Conservation (phyloP, 768 basidiomycete species). For the Hericium rajendrae region DNA sequence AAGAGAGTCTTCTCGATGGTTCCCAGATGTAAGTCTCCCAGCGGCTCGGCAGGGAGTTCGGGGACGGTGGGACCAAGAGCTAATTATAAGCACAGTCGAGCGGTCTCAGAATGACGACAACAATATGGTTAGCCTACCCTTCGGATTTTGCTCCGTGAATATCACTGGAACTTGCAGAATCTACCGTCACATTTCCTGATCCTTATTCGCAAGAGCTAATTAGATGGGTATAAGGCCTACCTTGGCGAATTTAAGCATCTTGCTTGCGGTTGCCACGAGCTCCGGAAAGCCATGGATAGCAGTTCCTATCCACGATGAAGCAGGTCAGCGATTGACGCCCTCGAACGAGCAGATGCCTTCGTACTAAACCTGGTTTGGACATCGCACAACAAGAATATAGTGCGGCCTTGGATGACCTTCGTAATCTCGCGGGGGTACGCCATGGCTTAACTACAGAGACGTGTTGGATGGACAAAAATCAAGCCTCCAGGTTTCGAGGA, state of each 20-base stretch:
- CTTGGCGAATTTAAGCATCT: slow-evolving; percentile 70
- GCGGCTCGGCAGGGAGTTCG: slow-evolving; percentile 38
- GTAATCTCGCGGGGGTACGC: slow-evolving; percentile 6
- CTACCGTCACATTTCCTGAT: slow-evolving; percentile 21
- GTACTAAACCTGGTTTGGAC: slow-evolving; percentile 69
- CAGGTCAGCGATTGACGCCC: no score
- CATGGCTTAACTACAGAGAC: neutral
- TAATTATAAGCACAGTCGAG: slow-evolving; percentile 17
- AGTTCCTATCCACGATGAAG: slow-evolving; percentile 20
- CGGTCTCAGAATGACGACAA: neutral
- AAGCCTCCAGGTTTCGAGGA: no score
- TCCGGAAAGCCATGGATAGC: slow-evolving; percentile 65
- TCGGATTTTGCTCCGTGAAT: slow-evolving; percentile 79
- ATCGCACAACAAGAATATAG: slow-evolving; percentile 77
- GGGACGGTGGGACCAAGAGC: slow-evolving; percentile 63
- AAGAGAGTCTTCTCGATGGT: slow-evolving; percentile 73
- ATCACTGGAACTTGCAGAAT: slow-evolving; percentile 61
- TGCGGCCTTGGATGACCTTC: slow-evolving; percentile 28
- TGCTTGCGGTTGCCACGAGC: slow-evolving; percentile 59
- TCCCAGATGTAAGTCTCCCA: slow-evolving; percentile 45
- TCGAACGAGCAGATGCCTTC: slow-evolving; percentile 11
- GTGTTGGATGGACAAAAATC: no score
- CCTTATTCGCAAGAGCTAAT: slow-evolving; percentile 1
- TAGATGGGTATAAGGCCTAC: slow-evolving; percentile 23
- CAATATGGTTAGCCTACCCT: slow-evolving; percentile 35